These are phyloP conservation scores for Xylaria sp. DNA, from an alignment of 2,329 filamentous ascomycete species.

Conservation along the genomic window DNA sequence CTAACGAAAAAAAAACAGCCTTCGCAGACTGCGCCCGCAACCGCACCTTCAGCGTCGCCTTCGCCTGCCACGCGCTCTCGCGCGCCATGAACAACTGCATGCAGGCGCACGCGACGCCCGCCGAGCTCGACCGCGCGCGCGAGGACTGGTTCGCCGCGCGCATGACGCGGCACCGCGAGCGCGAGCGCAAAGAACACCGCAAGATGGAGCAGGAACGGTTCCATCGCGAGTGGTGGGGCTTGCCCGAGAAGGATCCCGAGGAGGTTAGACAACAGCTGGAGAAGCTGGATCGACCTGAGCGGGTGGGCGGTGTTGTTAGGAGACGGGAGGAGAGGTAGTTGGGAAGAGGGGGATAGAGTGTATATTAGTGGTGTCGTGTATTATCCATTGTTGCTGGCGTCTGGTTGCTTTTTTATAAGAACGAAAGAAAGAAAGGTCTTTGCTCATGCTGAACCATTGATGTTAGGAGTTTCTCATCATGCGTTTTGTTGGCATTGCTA, in stretches of 20 bases:
- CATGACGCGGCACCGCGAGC: constrained; percentile 62
- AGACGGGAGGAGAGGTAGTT: neutral
- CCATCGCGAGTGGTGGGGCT: constrained; percentile 62
- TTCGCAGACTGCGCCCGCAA: constrained; percentile 87
- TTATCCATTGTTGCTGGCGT: constrained; percentile 15
- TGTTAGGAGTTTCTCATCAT: neutral
- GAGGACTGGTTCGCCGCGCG: constrained; percentile 88
- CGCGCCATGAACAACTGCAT: constrained; percentile 92
- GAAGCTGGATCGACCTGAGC: constrained; percentile 46
- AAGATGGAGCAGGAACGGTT: constrained; percentile 60
- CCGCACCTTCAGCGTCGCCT: constrained; percentile 82
- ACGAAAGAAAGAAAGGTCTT: neutral
- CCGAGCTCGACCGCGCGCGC: constrained; percentile 79
- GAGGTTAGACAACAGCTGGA: constrained; percentile 47
- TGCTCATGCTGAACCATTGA: constrained; percentile 6
- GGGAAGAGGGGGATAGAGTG: neutral
- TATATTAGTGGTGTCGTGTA: neutral
- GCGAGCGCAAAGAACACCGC: constrained; percentile 57
- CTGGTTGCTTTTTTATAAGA: constrained; percentile 3
- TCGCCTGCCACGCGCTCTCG: constrained; percentile 74
- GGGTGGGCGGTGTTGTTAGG: constrained; percentile 43
- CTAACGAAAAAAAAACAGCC: constrained; percentile 44
- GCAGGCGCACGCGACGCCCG: constrained; percentile 75
- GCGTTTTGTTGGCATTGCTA: neutral
- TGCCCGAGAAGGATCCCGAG: constrained; percentile 52